Base-by-base conservation (phyloP, 2,329 filamentous ascomycete species). In the Xylariaceae sp. region DNA sequence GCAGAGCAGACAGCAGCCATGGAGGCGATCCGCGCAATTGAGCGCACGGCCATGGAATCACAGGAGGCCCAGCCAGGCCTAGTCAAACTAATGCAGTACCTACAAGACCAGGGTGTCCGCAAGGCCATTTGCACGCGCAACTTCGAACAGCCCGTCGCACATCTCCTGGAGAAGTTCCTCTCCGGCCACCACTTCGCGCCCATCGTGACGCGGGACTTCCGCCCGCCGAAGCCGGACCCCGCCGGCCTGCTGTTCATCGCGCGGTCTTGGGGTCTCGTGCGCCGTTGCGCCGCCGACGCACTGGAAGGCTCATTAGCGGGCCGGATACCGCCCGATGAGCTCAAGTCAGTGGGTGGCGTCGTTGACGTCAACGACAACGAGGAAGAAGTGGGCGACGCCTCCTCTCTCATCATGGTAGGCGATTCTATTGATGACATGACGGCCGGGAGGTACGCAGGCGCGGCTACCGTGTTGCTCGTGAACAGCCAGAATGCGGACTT, bases 51-150 rank as follows among this genome's bases (percentile, higher is more conserved):
- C 1, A 61, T 97, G 92, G 71, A 75, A 30, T 72, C 80, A 10
- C 94, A 97, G 71, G 76, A 83, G 32, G 86, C 92, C 2, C 92
- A 96, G 70, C 85, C 89, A 0, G 92, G 92, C 1, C 82, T 97
- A 3, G 72, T 79, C 1, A 71, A 78, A 26, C 78, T 99, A 48
- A 96, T 97, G 88, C 73, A 81, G 53, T 95, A 94, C 69, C 83
- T 97, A 16, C 85, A 94, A 65, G 66, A 72, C 6, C 79, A 80
- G 26, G 70, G 73, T 5, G 69, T 96, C 30, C 83, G 76, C 62
- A 94, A 95, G 71, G 92, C 83, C 15, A 91, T 97, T 59, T 96
- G 92, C 73, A 97, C 94, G 2, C 81, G 94, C 66, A 97, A 99
- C 74, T 97, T 96, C 66, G 89, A 92, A 64, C 75, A 81, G 7